Percentiles rank a stretch among this genome's conserved stretches.
These are phyloP conservation scores for Suillus ampliporus DNA, from an alignment of 768 basidiomycete species.

Conservation along the genomic window DNA sequence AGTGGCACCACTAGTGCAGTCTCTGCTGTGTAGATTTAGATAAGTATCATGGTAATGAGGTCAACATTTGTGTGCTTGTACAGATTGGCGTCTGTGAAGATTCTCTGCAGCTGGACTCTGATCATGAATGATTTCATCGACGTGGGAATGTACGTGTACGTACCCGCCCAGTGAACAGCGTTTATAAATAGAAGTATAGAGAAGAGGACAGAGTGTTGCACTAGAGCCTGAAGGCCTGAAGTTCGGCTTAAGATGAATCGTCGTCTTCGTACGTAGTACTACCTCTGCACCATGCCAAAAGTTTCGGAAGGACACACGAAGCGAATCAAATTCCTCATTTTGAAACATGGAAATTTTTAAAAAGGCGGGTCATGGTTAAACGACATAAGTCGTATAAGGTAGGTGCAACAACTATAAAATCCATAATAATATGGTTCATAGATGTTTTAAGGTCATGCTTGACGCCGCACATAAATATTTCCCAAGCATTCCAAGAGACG, in stretches of 20 bases:
- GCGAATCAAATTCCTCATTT: neutral
- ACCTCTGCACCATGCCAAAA: neutral
- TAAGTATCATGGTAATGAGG: conserved; percentile 5
- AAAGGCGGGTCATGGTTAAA: neutral
- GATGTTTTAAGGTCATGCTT: neutral
- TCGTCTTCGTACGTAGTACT: too few relatives aligned
- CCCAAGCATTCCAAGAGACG: conserved; percentile 3
- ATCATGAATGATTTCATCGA: neutral
- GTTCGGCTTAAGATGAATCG: neutral
- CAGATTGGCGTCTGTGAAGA: conserved; percentile 43
- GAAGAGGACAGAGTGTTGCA: conserved; percentile 16
- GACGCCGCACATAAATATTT: conserved; percentile 1
- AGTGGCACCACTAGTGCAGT: too few relatives aligned
- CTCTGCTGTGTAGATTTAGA: too few relatives aligned
- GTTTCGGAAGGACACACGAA: neutral
- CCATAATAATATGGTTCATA: neutral
- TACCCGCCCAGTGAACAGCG: conserved; percentile 49
- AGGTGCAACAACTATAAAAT: neutral
- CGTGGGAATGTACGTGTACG: conserved; percentile 5
- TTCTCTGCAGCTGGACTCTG: conserved; percentile 45
- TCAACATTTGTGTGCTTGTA: conserved; percentile 16
- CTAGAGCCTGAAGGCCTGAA: neutral
- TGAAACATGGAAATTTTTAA: neutral
- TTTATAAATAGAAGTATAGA: conserved; percentile 57
- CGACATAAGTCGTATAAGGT: neutral